Evolutionary conservation across 352 stramenopile species (phyloP), one percentile per base, ranked within the genome.

Genomic region (Globisporangium paroecandrum): DNA sequence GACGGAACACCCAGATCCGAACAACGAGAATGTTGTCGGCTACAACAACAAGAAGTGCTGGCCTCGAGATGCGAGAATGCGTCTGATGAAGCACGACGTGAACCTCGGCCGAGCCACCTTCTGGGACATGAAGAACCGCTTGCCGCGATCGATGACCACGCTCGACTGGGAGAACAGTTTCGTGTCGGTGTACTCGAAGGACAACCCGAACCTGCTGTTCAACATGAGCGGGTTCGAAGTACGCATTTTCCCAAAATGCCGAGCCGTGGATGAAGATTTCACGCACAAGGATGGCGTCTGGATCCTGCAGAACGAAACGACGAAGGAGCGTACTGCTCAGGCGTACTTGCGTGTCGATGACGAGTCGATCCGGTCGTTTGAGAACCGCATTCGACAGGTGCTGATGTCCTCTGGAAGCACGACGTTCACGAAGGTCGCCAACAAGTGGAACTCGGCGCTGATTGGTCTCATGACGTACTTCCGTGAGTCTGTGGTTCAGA

Each of bases 1-100:
- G 63, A 99, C 98, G 13, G 98, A 99, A 75, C 96, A 99, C 71
- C 98, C 98, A 24, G 98, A 99, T 78, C 98, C 98, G 12, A 99
- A 99, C 82, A 99, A 99, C 79, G 98, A 99, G 71, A 99, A 99
- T 72, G 95, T 99, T 51, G 98, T 99, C 38, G 98, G 98, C 1
- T 99, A 99, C 85, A 98, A 98, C 74, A 99, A 99, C 85, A 99
- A 99, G 77, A 99, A 99, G 75, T 99, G 98, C 76, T 99, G 98
- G 98, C 98, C 98, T 32, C 90, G 98, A 58, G 98, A 99, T 77
- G 98, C 97, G 43, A 91, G 98, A 43, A 99, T 99, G 98, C 91
- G 98, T 22, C 77, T 99, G 64, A 98, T 99, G 83, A 99, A 99
- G 78, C 97, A 99, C 62, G 98, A 99, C 79, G 98, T 99, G 4